Evolutionary conservation across 2,329 filamentous ascomycete species (phyloP), one percentile per base, ranked within the genome.

Genomic region (Colletotrichum nymphaeae): DNA sequence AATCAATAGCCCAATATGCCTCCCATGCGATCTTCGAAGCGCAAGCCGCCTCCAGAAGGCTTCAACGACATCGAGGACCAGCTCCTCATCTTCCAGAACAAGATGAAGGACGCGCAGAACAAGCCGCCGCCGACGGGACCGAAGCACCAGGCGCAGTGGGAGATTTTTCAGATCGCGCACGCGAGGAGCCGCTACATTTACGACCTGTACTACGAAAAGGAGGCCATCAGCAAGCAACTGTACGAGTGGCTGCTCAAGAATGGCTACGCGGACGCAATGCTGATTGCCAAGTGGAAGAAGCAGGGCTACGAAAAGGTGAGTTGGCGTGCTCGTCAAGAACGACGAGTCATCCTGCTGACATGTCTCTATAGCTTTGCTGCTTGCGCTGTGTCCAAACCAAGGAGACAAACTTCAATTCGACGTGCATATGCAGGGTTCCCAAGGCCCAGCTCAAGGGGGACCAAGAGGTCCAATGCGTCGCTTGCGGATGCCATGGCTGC

Each of bases 251-350:
- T 98, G 76, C 86, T 99, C 73, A 99, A 99, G 89, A 98, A 99
- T 81, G 92, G 93, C 63, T 98, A 99, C 82, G 97, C 95, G 5
- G 97, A 99, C 84, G 91, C 94, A 58, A 97, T 95, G 86, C 86
- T 99, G 80, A 98, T 99, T 80, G 97, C 97, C 16, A 99, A 99
- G 86, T 99, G 97, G 97, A 99, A 99, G 91, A 99, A 99, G 87
- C 94, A 97, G 80, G 97, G 97, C 19, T 99, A 99, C 80, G 97
- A 99, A 84, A 98, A 98, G 92, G 94, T 94, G 82, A 64, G 88
- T 52, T 26, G 28, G 28, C 32, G 49, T 24, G 7, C n/a, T n/a
- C 3, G 19, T 59, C 30, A 24, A 8, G 12, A 16, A 9, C 69
- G 2, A 7, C 57, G 79, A 85, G 72, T 83, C 69, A 5, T 37